Conservation (phyloP, 2,329 filamentous ascomycete species). For the Colletotrichum abscissum region DNA sequence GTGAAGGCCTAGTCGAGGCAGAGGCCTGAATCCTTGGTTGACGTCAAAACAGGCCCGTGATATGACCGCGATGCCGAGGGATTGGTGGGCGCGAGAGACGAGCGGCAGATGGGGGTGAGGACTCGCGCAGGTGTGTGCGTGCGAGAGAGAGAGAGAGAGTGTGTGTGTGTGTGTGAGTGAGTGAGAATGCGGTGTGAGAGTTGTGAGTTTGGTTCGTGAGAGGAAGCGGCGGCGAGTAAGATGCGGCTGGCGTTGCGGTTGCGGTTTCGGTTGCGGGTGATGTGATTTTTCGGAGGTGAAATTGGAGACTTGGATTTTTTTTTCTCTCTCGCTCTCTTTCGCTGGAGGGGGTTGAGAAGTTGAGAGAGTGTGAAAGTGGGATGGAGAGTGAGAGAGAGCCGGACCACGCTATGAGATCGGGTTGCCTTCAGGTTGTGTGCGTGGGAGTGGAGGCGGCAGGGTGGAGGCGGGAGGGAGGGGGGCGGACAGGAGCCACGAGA, state of each 20-base stretch:
- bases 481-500: conserved; percentile 22
- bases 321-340: no score
- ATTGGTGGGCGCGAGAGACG: conserved; percentile 8
- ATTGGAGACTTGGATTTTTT: conserved; percentile 35
- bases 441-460: conserved; percentile 26
- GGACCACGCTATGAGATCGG: conserved; percentile 20
- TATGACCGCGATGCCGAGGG: conserved; percentile 20
- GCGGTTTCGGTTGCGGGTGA: conserved; percentile 22
- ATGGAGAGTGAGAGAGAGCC: conserved; percentile 14
- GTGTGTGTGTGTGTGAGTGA: neutral
- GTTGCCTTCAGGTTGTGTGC: conserved; percentile 7
- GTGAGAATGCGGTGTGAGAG: conserved; percentile 3
- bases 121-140: conserved; percentile 5
- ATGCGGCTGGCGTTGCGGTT: conserved; percentile 11
- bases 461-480: conserved; percentile 13
- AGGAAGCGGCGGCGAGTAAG: conserved; percentile 19
- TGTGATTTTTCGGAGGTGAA: conserved; percentile 33
- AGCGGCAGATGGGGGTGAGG: conserved; percentile 3
- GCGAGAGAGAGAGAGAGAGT: neutral
- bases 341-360: conserved; percentile 26
- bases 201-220: conserved; percentile 13
- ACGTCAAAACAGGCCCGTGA: conserved; percentile 33
- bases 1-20: conserved; percentile 34
- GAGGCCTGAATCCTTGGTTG: conserved; percentile 29
- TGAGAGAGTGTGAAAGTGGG: conserved; percentile 21